Conservation (phyloP, 495 filamentous ascomycete species). For the Xylaria intraflava region DNA sequence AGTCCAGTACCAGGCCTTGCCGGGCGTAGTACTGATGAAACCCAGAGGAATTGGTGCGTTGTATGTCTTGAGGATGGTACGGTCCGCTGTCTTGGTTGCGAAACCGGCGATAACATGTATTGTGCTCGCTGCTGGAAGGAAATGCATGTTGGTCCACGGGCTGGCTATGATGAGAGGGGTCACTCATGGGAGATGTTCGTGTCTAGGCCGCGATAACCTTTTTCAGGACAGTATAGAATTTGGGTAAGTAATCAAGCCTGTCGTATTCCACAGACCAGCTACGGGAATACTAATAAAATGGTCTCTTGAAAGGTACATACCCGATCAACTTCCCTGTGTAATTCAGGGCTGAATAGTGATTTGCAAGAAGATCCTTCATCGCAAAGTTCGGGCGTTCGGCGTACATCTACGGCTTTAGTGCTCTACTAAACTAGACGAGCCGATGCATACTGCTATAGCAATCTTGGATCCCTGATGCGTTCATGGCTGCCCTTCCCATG, state of each 20-base stretch:
- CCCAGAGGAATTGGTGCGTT: slow-evolving; percentile 61
- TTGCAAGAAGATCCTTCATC: too few relatives aligned
- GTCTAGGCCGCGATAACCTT: slow-evolving; percentile 6
- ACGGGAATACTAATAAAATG: too few relatives aligned
- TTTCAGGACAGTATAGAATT: background rate
- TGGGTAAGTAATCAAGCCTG: background rate
- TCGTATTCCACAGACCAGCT: background rate
- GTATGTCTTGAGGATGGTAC: slow-evolving; percentile 64
- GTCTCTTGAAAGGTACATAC: background rate
- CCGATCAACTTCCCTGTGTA: background rate
- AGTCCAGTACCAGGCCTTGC: slow-evolving; percentile 28
- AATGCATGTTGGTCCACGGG: slow-evolving; percentile 55
- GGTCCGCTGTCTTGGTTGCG: slow-evolving; percentile 56
- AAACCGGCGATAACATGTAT: slow-evolving; percentile 50
- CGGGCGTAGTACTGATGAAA: slow-evolving; percentile 48
- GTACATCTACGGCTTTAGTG: background rate
- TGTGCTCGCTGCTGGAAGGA: slow-evolving; percentile 63
- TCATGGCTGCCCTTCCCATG: background rate
- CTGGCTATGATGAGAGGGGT: slow-evolving; percentile 50
- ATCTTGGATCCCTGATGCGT: background rate
- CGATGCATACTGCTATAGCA: background rate
- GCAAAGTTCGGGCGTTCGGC: too few relatives aligned
- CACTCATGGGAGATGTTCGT: slow-evolving; percentile 41
- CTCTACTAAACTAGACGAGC: background rate
- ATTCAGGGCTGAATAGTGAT: background rate